Conservation (phyloP, 2,329 filamentous ascomycete genomes). For the Tricladium varicosporioides region DNA sequence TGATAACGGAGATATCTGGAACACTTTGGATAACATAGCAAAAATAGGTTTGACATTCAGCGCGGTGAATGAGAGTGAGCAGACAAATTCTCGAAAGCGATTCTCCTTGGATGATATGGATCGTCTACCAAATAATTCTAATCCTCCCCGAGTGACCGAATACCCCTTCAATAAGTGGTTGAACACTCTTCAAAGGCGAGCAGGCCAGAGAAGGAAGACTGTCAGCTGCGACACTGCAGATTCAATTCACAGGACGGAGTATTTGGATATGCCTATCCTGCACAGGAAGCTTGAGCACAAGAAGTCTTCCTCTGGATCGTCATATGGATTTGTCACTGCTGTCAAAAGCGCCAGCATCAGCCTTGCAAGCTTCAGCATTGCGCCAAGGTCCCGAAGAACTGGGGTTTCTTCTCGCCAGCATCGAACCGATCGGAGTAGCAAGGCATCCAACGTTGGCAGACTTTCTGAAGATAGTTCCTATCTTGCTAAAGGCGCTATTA, state of each 20-base stretch:
- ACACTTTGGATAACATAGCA: conserved; percentile 42
- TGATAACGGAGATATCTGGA: conserved; percentile 36
- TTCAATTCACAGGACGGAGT: conserved; percentile 14
- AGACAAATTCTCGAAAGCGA: conserved; percentile 14
- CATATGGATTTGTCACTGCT: conserved; percentile 75
- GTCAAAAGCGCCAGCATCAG: conserved; percentile 81
- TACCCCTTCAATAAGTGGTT: conserved; percentile 71
- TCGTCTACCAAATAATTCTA: conserved; percentile 9
- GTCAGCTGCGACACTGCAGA: conserved; percentile 33
- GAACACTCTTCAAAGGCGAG: conserved; percentile 62
- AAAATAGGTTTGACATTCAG: conserved; percentile 40
- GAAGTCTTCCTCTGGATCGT: conserved; percentile 69
- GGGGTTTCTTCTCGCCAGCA: conserved; percentile 53
- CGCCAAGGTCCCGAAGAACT: conserved; percentile 56
- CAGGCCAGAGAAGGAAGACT: conserved; percentile 41
- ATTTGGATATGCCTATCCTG: conserved; percentile 37
- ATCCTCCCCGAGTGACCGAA: conserved; percentile 15
- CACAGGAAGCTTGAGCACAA: conserved; percentile 41
- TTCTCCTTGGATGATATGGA: conserved; percentile 30
- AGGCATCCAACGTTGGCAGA: conserved; percentile 58
- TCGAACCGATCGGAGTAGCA: conserved; percentile 61
- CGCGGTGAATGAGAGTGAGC: conserved; percentile 22
- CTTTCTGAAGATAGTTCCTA: conserved; percentile 65
- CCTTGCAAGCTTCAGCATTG: conserved; percentile 67
- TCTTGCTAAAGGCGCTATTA: conserved; percentile 48